Evolutionary conservation across 1,284 basidiomycete species (phyloP).

Genomic region (Sphaerobolus stellatus): DNA sequence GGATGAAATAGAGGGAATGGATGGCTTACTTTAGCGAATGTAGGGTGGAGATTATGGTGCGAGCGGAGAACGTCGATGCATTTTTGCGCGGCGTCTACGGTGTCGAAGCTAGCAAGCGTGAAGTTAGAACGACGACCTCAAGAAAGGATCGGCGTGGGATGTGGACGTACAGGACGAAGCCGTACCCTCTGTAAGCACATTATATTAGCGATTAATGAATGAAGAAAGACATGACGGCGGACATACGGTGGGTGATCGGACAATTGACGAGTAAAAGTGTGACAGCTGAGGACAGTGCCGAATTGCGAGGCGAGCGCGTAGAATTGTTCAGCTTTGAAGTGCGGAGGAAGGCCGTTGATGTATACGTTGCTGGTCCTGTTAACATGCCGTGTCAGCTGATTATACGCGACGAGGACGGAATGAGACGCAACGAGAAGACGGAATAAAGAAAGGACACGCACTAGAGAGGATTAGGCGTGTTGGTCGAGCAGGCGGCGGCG

Average conservation of each 20-base stretch:
- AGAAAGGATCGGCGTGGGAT: background rate
- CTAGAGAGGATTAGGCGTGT: slow-evolving; percentile 13
- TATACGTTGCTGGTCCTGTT: slow-evolving; percentile 53
- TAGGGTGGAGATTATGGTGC: slow-evolving; percentile 73
- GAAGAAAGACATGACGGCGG: background rate
- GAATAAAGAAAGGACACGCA: background rate
- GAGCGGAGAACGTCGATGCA: slow-evolving; percentile 66
- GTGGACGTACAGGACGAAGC: slow-evolving; percentile 68
- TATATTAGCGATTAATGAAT: background rate
- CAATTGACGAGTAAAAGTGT: slow-evolving; percentile 63
- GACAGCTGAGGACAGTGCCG: slow-evolving; percentile 56
- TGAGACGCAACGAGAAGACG: background rate
- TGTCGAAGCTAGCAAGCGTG: slow-evolving; percentile 50
- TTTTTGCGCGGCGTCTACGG: slow-evolving; percentile 59
- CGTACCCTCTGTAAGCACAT: slow-evolving; percentile 58
- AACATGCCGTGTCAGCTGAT: no score
- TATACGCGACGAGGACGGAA: no score
- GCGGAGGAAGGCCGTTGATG: slow-evolving; percentile 65
- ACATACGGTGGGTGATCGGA: slow-evolving; percentile 44
- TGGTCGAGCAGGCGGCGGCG: slow-evolving; percentile 11
- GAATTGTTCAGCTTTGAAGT: slow-evolving; percentile 61
- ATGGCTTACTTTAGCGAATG: slow-evolving; percentile 61
- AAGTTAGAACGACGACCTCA: slow-evolving; percentile 5
- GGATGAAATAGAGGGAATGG: no score
- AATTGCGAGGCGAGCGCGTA: slow-evolving; percentile 55